These are phyloP conservation scores for Flaveria linearis DNA, from an alignment of 129 eudicot species.

Conservation along the genomic window DNA sequence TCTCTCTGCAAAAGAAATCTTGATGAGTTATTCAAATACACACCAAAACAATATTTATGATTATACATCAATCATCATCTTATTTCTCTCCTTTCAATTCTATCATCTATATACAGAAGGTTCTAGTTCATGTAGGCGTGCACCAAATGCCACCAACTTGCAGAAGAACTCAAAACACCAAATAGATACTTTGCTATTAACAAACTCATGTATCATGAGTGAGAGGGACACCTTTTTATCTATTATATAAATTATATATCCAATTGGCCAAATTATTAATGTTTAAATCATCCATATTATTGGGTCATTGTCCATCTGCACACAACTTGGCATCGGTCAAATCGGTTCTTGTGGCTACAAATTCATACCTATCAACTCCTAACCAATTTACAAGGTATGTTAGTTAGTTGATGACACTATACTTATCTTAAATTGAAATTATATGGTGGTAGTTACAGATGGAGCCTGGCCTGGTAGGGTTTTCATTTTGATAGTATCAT, in stretches of 20 bases:
- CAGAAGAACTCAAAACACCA: conserved; percentile 4
- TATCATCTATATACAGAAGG: neutral
- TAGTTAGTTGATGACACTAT: conserved; percentile 2
- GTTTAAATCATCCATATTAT: conserved; percentile 7
- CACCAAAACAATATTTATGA: no score
- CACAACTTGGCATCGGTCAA: conserved; percentile 41
- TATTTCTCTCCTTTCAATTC: no score
- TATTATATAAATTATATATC: neutral
- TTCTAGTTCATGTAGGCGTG: neutral
- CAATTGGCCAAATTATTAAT: conserved; percentile 25
- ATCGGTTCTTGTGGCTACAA: conserved; percentile 36
- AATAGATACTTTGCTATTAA: conserved; percentile 7
- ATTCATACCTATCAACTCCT: conserved; percentile 31
- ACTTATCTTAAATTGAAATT: neutral
- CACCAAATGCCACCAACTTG: conserved; percentile 15
- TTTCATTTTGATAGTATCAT: neutral
- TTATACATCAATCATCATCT: no score
- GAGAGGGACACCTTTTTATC: neutral
- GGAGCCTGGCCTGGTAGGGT: conserved; percentile 29
- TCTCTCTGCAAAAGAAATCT: no score
- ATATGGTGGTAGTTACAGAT: conserved; percentile 27
- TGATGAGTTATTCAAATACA: no score
- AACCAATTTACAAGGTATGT: conserved; percentile 23
- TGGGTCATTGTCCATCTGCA: conserved; percentile 27
- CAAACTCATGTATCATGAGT: conserved; percentile 4